Percentiles rank a stretch among this genome's conserved stretches.
These are phyloP conservation scores for Cokeromyces recurvatus DNA, from an alignment of 371 early-diverging fungal species.

Conservation along the genomic window DNA sequence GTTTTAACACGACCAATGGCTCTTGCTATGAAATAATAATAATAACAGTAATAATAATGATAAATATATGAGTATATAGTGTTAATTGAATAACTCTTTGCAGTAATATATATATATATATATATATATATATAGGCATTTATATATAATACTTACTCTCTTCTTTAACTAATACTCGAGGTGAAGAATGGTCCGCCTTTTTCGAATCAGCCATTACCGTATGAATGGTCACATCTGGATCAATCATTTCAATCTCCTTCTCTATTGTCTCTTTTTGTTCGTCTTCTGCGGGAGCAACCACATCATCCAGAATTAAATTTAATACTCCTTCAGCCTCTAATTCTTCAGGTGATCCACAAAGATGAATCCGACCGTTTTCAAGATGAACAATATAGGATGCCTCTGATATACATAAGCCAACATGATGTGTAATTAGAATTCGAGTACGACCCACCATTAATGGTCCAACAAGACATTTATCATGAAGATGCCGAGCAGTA, in stretches of 20 bases:
- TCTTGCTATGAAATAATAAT: conserved; percentile 31
- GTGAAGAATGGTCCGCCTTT: background rate
- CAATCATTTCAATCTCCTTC: conserved; percentile 8
- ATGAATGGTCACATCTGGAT: too few relatives aligned
- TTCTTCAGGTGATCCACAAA: conserved; percentile 41
- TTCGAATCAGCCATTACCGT: too few relatives aligned
- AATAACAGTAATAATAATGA: too few relatives aligned
- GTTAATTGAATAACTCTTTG: too few relatives aligned
- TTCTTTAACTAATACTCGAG: conserved; percentile 15
- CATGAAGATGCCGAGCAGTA: conserved; percentile 78
- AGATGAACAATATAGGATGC: conserved; percentile 63
- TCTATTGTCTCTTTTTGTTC: conserved; percentile 16
- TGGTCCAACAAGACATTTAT: conserved; percentile 62
- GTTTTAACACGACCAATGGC: conserved; percentile 38
- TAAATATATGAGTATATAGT: background rate
- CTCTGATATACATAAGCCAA: conserved; percentile 67
- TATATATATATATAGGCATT: too few relatives aligned
- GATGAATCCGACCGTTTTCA: conserved; percentile 45
- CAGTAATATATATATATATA: too few relatives aligned
- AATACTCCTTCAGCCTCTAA: conserved; percentile 40
- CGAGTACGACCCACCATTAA: conserved; percentile 75
- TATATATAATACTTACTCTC: too few relatives aligned
- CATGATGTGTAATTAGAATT: conserved; percentile 87
- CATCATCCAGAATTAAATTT: conserved; percentile 34
- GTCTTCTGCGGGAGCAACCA: conserved; percentile 5